Conservation (phyloP, 2,329 filamentous ascomycete genomes). For the Clonostachys rosea region DNA sequence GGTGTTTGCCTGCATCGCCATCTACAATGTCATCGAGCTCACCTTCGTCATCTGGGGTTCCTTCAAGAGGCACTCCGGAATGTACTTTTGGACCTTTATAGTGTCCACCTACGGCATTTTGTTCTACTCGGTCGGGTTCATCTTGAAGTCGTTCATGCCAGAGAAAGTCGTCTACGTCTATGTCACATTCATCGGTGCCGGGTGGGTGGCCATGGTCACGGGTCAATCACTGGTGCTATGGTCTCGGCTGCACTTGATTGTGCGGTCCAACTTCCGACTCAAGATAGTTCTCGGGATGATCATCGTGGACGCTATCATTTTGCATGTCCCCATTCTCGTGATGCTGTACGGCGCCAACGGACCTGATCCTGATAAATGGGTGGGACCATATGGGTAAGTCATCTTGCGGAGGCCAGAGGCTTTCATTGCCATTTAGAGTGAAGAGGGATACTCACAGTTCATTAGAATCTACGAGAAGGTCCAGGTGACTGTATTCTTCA, state of each 20-base stretch:
- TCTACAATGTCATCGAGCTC: slow-evolving; percentile 28
- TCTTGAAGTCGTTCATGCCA: slow-evolving; percentile 27
- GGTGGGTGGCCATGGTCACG: slow-evolving; percentile 46
- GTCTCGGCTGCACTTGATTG: slow-evolving; percentile 56
- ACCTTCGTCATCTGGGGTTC: slow-evolving; percentile 25
- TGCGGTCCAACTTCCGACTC: slow-evolving; percentile 42
- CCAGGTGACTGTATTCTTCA: slow-evolving; percentile 50
- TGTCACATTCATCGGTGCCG: slow-evolving; percentile 12
- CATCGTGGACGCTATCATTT: slow-evolving; percentile 42
- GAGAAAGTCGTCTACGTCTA: slow-evolving; percentile 4
- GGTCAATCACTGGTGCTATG: slow-evolving; percentile 59
- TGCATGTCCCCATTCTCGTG: slow-evolving; percentile 49
- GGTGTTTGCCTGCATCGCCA: slow-evolving; percentile 20
- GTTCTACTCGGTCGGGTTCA: slow-evolving; percentile 36
- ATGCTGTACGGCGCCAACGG: slow-evolving; percentile 47
- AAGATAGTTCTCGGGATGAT: slow-evolving; percentile 52
- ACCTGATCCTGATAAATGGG: slow-evolving; percentile 8
- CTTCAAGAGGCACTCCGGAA: slow-evolving; percentile 23
- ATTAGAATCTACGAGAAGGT: slow-evolving; percentile 41
- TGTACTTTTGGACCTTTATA: slow-evolving; percentile 33
- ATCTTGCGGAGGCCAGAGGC: no score
- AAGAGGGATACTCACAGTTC: no score
- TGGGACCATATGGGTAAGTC: neutral
- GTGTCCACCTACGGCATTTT: slow-evolving; percentile 24
- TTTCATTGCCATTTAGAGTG: no score